Percentiles rank a stretch among this genome's conserved stretches.
These are phyloP conservation scores for Fusarium fracticaudum DNA, from an alignment of 2,329 filamentous ascomycete species.

Conservation along the genomic window DNA sequence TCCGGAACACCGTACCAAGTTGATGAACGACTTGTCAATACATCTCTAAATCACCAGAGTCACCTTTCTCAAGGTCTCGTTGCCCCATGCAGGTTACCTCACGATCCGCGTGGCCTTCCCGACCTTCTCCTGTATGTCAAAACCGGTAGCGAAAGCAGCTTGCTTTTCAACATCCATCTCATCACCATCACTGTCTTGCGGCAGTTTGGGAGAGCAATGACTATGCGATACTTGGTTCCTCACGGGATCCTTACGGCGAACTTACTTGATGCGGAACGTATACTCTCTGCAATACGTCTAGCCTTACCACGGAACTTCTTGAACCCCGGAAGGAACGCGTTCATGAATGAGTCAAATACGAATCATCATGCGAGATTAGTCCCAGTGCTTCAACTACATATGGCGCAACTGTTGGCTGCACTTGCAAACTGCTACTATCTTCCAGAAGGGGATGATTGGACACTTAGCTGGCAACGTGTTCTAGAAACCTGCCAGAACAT, in stretches of 20 bases:
- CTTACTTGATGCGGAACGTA: background rate
- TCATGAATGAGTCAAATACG: background rate
- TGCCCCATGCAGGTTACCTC: background rate
- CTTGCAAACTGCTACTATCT: background rate
- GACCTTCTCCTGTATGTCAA: background rate
- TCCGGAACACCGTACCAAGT: background rate
- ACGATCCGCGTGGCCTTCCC: background rate
- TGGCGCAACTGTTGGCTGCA: background rate
- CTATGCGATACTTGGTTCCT: background rate
- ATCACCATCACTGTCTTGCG: background rate
- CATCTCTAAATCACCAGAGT: background rate
- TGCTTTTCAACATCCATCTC: background rate
- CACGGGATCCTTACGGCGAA: background rate
- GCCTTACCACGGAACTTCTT: background rate
- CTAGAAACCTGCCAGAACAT: background rate
- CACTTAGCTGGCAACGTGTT: background rate
- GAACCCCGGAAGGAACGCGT: background rate
- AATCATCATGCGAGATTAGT: background rate
- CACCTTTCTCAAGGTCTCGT: background rate
- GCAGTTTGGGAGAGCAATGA: background rate
- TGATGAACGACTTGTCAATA: background rate
- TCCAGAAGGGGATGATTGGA: background rate
- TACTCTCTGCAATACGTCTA: background rate
- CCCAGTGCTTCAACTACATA: background rate
- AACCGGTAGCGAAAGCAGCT: background rate